These are phyloP conservation scores for Magnolia officinalis DNA, from an alignment of 164 flowering plant genomes.

Conservation along the genomic window DNA sequence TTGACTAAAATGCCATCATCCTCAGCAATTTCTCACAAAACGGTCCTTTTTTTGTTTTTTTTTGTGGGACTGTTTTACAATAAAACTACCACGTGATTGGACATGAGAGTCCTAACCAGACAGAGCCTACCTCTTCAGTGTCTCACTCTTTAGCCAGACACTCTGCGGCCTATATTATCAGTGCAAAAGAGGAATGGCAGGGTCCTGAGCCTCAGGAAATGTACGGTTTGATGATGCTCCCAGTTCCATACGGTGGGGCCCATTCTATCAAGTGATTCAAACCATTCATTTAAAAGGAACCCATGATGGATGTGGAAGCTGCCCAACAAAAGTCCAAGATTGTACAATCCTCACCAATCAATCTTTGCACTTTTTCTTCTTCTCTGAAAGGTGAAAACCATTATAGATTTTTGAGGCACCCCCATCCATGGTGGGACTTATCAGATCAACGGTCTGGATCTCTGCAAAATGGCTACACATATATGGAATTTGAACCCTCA, in stretches of 20 bases:
- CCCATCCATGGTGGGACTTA: background rate
- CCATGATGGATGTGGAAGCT: no score
- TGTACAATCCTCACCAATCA: no score
- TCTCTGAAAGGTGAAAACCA: no score
- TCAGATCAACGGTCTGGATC: background rate
- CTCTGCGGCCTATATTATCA: background rate
- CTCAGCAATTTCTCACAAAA: no score
- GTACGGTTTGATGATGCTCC: background rate
- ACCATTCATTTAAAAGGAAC: background rate
- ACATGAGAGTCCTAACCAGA: background rate
- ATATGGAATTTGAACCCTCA: no score
- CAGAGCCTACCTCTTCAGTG: background rate
- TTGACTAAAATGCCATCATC: no score
- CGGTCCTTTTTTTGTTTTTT: no score
- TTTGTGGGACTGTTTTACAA: background rate
- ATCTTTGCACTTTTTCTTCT: no score
- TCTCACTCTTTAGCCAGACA: background rate
- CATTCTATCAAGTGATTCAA: background rate
- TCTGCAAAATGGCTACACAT: no score
- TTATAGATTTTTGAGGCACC: background rate
- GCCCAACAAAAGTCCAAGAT: no score
- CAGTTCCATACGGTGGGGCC: background rate
- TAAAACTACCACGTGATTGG: background rate
- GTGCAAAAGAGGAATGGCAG: background rate
- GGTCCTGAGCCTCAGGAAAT: background rate